Base-by-base conservation (phyloP, 768 basidiomycete species). In the Leccinum uliginosum region DNA sequence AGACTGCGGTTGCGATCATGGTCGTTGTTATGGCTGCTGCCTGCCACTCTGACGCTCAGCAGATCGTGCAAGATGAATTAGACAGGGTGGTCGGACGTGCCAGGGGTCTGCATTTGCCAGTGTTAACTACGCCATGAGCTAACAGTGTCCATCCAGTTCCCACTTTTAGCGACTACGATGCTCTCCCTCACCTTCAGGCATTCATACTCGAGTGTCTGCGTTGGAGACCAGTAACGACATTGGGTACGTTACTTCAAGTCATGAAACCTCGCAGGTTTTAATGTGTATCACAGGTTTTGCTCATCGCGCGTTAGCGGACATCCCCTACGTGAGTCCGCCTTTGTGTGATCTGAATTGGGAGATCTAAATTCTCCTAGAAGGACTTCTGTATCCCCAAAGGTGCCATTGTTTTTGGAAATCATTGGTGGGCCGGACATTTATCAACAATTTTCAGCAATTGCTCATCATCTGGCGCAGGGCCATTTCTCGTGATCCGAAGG, bases 281-380 rank as follows among this genome's bases (percentile, higher is more conserved):
- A 69, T 8, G 4, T 11, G 2, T 19, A 6, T 50, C 29, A 3
- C 49, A 67, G 86, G 86, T 1, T 84, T 87, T 59, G 75, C 84
- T 3, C 87, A 90, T 60, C 79, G 80, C 46, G 80, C 86, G 1
- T 82, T 80, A 2, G 80, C 79, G 54, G 86, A 89, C 51, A 80
- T 90, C 29, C 65, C 81, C 24, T 89, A 83, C 76, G 84, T 84
- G 54, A 59, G 70, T 69, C 48, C 40, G n/a, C 14, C 6, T 3
- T 8, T 19, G 8, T 6, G 30, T 7, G 11, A 27, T 45, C 21
- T 27, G 29, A 15, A 12, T 15, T 12, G 5, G 38, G 40, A 24
- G 4, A 59, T 6, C 54, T 62, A 7, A 66, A 12, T 19, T 51
- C 32, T 17, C 21, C 6, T 55, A 83, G 66, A 68, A 69, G 19